These are phyloP conservation scores for Collybiopsis luxurians DNA, from an alignment of 768 basidiomycete genomes.

Conservation along the genomic window DNA sequence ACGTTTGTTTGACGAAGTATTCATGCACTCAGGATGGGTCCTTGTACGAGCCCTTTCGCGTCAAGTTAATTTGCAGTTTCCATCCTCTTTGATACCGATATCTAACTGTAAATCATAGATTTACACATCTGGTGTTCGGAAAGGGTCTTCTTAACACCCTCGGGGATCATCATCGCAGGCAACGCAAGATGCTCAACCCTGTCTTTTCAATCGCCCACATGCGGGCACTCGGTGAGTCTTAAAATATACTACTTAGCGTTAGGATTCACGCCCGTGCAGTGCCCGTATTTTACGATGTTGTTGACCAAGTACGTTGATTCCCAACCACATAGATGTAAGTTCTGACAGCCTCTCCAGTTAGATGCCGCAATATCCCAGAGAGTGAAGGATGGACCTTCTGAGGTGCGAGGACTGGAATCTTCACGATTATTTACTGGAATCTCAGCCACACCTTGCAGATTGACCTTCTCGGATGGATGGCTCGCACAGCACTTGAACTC, in stretches of 20 bases:
- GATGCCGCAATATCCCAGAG: neutral
- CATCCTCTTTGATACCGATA: neutral
- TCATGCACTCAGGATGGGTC: neutral
- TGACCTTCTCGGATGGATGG: slow-evolving; percentile 31
- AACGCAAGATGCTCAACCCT: slow-evolving; percentile 34
- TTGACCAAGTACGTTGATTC: neutral
- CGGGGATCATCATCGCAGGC: slow-evolving; percentile 24
- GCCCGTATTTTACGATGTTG: slow-evolving; percentile 5
- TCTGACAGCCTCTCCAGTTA: neutral
- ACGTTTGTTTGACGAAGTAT: too few relatives aligned
- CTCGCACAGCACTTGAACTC: slow-evolving; percentile 33
- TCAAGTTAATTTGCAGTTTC: neutral
- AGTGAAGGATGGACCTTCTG: neutral
- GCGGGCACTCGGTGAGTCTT: slow-evolving; percentile 26
- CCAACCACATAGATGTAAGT: neutral
- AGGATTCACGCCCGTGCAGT: slow-evolving; percentile 13
- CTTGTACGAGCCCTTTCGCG: neutral
- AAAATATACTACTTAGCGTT: slow-evolving; percentile 20
- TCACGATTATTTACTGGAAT: neutral
- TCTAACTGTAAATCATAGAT: neutral
- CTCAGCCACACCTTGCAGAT: slow-evolving; percentile 11
- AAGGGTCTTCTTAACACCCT: neutral
- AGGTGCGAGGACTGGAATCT: neutral
- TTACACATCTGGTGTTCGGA: neutral
- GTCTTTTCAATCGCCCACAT: slow-evolving; percentile 33